Base-by-base conservation (phyloP, 805 yeast genomes). In the Kodamaea restingae region DNA sequence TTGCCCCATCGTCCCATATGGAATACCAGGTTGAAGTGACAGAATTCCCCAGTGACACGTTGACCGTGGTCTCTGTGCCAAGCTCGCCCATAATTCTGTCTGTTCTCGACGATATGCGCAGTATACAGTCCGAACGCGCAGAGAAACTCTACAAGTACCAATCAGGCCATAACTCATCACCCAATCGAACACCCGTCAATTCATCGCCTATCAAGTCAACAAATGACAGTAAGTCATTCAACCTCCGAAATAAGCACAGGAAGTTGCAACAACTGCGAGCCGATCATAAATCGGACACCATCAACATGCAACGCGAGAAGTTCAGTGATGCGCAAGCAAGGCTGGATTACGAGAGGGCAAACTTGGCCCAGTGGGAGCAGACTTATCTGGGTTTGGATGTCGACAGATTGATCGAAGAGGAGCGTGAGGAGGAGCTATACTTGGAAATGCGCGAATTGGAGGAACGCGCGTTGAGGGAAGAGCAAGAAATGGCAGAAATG, bases 321-420 rank as follows among this genome's bases (percentile, higher is more conserved):
- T 21, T 37, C 17, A 25, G 35, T 24, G 40, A 37, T n/a, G 18
- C 3, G 4, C 40, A 37, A 24, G 40, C 37, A 15, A 26, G 21
- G 11, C 21, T 31, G 4, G 55, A 52, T 29, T 32, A 26, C 14
- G 35, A 42, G 9, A 20, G 34, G 21, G 12, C 20, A 9, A 33
- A 33, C 20, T n/a, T 22, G 8, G 36, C 18, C 18, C 28, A 33
- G 20, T 33, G 27, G 28, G n/a, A 33, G 5, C 4, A 21, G 6
- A 22, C 31, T 11, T 38, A 32, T 20, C 35, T 22, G 7, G 58
- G 53, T 21, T 38, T 48, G 10, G 57, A 45, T 30, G 31, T 46
- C 29, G 43, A 58, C 25, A 48, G 46, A 34, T 43, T 57, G 26
- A 45, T 58, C 7, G 57, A 57, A 8, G 61, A 56, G 17, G 58